These are phyloP conservation scores for Fusarium stilboides DNA, from an alignment of 2,329 filamentous ascomycete genomes.

Conservation along the genomic window DNA sequence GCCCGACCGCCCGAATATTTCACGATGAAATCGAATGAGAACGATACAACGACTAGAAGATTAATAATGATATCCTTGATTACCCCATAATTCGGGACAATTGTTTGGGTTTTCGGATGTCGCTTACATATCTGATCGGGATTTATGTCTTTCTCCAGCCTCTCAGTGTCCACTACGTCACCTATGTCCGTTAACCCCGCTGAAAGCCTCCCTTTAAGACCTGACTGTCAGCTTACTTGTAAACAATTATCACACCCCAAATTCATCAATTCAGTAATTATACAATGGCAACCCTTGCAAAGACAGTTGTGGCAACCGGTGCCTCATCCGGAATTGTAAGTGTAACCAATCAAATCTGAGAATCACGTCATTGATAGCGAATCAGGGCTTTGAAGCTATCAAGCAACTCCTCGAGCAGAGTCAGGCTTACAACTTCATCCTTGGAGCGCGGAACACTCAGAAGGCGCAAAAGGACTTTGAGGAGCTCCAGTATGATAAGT, in stretches of 20 bases:
- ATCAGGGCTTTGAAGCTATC: constrained; percentile 67
- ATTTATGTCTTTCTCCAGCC: neutral
- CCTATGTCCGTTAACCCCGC: constrained; percentile 46
- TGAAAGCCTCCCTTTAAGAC: constrained; percentile 5
- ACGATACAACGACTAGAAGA: neutral
- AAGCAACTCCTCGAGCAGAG: constrained; percentile 64
- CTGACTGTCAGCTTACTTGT: neutral
- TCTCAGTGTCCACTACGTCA: constrained; percentile 32
- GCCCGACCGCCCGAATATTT: neutral
- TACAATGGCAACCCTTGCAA: constrained; percentile 58
- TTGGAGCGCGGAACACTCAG: constrained; percentile 64
- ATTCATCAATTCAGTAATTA: neutral
- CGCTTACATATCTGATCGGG: constrained; percentile 20
- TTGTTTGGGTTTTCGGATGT: neutral
- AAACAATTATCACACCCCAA: neutral
- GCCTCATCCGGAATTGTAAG: constrained; percentile 65
- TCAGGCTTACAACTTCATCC: constrained; percentile 64
- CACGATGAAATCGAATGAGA: neutral
- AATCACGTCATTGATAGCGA: constrained; percentile 1
- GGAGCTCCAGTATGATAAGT: constrained; percentile 59
- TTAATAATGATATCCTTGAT: constrained; percentile 25
- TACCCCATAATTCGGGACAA: neutral
- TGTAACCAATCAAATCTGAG: too few relatives aligned
- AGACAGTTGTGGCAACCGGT: constrained; percentile 67
- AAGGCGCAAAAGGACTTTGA: constrained; percentile 60